Evolutionary conservation across 805 yeast species (phyloP), one percentile per base, ranked within the genome.

Genomic region (Candida hungchunana): DNA sequence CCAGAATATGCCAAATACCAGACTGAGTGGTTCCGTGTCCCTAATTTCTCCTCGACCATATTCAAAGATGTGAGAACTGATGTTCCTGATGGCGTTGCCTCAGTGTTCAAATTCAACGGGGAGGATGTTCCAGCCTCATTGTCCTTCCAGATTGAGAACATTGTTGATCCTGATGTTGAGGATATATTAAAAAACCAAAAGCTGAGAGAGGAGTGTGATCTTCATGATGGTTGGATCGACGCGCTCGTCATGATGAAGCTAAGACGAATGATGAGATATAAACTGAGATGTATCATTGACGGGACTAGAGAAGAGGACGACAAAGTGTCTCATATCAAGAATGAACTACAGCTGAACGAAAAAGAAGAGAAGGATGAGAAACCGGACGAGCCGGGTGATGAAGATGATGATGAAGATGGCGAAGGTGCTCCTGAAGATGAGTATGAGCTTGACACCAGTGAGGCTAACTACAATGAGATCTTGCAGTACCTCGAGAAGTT

Each of bases 171-270:
- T 8, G 80, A 79, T 44, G 65, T 89, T 8, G 48, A 50, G 10
- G 53, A 55, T 4, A 48, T 80, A 11, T 50, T 84, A 5, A 55
- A 59, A 7, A 43, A 53, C 9, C 59, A 69, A 13, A 60, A 56
- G 8, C 39, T 74, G 3, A 63, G 64, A 20, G 60, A 62, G 0
- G 57, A 58, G 9, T 71, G 76, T 16, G 79, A 77, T 40, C 74
- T 72, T 39, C 72, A 73, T 31, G 82, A 80, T 37, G 97, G 97
- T 1, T 90, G 97, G 97, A 72, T 75, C 42, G 70, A 70, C 35
- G 73, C 70, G 42, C 67, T 75, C 28, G 75, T 79, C 4, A 66
- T 87, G 51, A 70, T 73, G 18, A 76, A 78, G 19, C 62, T 87
- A 3, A 69, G 96, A 48, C 66, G 78, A 32, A 70, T 89, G 14